phyloP scores from a whole-genome alignment of 2,329 filamentous ascomycete genomes.

The Tympanopsis confertula region DNA sequence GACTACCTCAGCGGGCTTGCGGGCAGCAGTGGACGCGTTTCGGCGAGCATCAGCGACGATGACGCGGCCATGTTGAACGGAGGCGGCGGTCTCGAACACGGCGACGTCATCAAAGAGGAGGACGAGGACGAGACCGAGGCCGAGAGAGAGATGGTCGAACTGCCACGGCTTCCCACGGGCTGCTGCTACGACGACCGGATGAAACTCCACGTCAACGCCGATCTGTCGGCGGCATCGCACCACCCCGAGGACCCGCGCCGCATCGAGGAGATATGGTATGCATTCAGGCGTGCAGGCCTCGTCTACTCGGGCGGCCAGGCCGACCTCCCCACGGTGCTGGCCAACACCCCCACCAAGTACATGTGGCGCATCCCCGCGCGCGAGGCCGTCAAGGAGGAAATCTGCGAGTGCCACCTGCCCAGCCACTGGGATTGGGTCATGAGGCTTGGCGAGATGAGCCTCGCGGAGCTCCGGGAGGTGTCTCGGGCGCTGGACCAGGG shows the following conservation, averaged over 20 bases:
- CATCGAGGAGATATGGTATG: constrained; percentile 86
- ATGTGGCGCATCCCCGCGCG: constrained; percentile 72
- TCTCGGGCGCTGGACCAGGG: constrained; percentile 38
- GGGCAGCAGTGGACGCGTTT: too few species aligned
- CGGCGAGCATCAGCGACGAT: neutral
- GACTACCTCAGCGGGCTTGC: neutral
- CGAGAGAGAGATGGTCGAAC: constrained; percentile 19
- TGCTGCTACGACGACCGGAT: constrained; percentile 88
- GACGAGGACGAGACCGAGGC: constrained; percentile 19
- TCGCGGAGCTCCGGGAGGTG: constrained; percentile 56
- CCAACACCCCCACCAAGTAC: constrained; percentile 42
- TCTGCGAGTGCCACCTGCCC: constrained; percentile 67
- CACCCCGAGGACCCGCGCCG: constrained; percentile 90
- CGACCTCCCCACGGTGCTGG: constrained; percentile 38
- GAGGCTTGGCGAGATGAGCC: constrained; percentile 36
- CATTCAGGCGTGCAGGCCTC: constrained; percentile 70
- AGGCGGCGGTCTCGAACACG: constrained; percentile 12
- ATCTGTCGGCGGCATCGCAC: constrained; percentile 61
- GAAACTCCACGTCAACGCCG: constrained; percentile 85
- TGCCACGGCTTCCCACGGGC: constrained; percentile 48
- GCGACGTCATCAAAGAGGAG: constrained; percentile 16
- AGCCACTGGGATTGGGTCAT: constrained; percentile 72
- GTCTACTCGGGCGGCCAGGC: constrained; percentile 51
- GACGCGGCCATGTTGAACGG: too few species aligned
- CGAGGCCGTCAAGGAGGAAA: constrained; percentile 67